Evolutionary conservation across 768 basidiomycete genomes (phyloP), one percentile per base, ranked within the genome.

Genomic region (Boletus coccyginus): DNA sequence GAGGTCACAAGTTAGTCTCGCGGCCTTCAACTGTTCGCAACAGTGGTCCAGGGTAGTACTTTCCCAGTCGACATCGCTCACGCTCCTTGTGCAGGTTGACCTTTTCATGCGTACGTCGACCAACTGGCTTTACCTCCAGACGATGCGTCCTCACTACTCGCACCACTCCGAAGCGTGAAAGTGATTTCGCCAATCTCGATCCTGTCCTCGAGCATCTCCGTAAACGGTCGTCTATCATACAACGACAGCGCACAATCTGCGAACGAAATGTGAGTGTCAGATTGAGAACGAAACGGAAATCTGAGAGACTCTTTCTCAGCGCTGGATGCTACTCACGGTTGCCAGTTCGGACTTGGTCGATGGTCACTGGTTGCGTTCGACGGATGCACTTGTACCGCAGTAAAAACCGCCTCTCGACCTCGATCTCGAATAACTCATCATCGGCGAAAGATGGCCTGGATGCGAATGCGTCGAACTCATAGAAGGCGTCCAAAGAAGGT

Each of bases 341-440:
- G 19, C 55, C 66, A 7, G 63, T 65, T 12, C 65, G 65, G 5
- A 66, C 40, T 62, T 68, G 66, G 35, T 66, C 66, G 21, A 68
- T 45, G 16, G 57, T 51, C 40, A 46, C 47, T 17, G 46, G 59
- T 11, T 55, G 55, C 46, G 66, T 69, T 43, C 67, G 66, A 52
- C 67, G 64, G 39, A 67, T 64, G 27, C 66, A 69, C 53, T 49
- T 62, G 59, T 66, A 67, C 35, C 58, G 8, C 0, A 66, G 36
- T 19, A 66, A n/a, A 27, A 58, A 67, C 38, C 60, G 57, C 33
- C 58, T 50, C 55, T 67, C 59, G 13, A 67, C 24, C 31, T 64
- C 43, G 41, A 67, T 54, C 10, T 69, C 62, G 48, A 67, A 64
- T 3, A 41, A 21, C 2, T 63, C 57, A 4, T 61, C 59, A 24